A percentile compares a stretch with the other conserved stretches of the same genome.
Conservation (phyloP, 192 early-diverging fungal genomes). For the Entomortierella lignicola region DNA sequence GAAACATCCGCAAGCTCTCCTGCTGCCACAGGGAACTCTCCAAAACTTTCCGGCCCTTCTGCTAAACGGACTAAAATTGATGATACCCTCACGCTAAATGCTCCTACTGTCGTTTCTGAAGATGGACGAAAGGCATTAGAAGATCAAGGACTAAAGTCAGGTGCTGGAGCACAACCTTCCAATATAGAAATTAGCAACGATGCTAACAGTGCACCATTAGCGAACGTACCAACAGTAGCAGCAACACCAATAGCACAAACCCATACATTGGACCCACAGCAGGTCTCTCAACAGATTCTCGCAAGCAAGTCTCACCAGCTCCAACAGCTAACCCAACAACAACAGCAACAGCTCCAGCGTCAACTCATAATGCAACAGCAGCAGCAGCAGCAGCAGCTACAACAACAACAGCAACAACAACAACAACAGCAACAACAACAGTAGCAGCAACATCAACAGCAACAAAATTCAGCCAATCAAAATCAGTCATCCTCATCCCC, state of each 20-base stretch:
- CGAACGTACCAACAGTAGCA: not conserved
- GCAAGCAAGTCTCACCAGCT: conserved; percentile 2
- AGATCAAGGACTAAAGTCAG: conserved; percentile 1
- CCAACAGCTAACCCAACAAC: conserved; percentile 6
- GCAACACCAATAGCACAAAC: conserved; percentile 1
- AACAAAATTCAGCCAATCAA: conserved; percentile 10
- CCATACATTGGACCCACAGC: not conserved
- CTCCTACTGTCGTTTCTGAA: conserved; percentile 1
- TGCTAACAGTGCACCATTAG: not conserved
- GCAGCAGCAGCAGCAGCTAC: conserved; percentile 17
- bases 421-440: conserved; percentile 6
- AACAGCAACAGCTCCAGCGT: conserved; percentile 15
- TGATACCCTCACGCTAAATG: conserved; percentile 1
- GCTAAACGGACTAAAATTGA: conserved; percentile 43
- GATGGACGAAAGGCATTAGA: conserved; percentile 9
- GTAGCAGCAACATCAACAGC: conserved; percentile 1
- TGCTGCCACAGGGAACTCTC: conserved; percentile 35
- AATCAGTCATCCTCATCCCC: conserved; percentile 3
- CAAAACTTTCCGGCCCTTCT: conserved; percentile 29
- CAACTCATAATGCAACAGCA: conserved; percentile 9
- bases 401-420: conserved; percentile 13
- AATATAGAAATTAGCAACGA: not conserved
- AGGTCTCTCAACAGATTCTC: not conserved
- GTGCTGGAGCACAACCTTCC: not conserved
- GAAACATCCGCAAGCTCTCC: conserved; percentile 47